Evolutionary conservation across 257 asterid species (phyloP).

Genomic region (Solanum etuberosum): DNA sequence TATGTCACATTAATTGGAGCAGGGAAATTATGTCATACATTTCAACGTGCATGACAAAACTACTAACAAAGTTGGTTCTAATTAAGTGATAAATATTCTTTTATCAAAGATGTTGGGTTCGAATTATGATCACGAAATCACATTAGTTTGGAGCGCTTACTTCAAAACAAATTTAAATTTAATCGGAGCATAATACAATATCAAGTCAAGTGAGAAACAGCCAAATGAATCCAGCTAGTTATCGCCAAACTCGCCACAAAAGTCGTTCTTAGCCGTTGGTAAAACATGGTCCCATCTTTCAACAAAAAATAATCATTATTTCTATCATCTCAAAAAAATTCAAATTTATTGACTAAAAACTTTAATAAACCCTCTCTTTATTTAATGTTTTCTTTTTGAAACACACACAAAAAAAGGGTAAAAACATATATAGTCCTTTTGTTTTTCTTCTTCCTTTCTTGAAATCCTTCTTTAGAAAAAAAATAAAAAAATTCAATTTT

Average conservation of each 20-base stretch:
- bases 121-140: too few relatives aligned
- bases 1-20: neutral
- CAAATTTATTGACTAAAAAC: constrained; percentile 56
- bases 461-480: neutral
- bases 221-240: neutral
- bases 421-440: neutral
- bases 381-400: constrained; percentile 36
- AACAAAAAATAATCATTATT: constrained; percentile 1
- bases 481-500: too few relatives aligned
- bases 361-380: constrained; percentile 15
- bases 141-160: too few relatives aligned
- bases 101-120: too few relatives aligned
- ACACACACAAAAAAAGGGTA: neutral
- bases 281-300: constrained; percentile 32
- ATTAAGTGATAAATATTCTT: too few relatives aligned
- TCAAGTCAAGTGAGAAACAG: neutral
- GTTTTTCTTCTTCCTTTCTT: neutral
- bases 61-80: too few relatives aligned
- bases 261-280: constrained; percentile 53
- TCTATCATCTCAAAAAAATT: constrained; percentile 41
- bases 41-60: neutral
- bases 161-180: neutral
- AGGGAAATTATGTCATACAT: rapidly evolving
- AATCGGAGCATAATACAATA: rapidly evolving
- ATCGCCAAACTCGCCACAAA: constrained; percentile 3